Evolutionary conservation across 192 early-diverging fungal species (phyloP).

Genomic region (Backusella tarrabulga): DNA sequence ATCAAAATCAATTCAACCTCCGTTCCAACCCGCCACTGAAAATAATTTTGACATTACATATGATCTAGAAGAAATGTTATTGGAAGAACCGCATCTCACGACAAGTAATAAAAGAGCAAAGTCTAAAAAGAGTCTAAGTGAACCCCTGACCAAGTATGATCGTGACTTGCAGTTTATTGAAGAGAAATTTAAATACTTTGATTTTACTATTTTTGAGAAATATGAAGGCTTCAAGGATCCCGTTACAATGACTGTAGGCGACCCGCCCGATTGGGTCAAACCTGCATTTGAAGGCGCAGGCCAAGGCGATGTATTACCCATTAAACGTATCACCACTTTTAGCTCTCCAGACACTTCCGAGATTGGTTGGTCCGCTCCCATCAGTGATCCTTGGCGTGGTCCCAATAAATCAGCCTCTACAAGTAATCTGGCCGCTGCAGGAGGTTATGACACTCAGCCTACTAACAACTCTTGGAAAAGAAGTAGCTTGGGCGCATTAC

Average conservation of each 20-base stretch:
- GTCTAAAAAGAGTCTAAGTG: neutral
- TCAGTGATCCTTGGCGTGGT: constrained; percentile 10
- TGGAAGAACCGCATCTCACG: constrained; percentile 5
- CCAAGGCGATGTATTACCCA: constrained; percentile 31
- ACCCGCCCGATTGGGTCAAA: constrained; percentile 70
- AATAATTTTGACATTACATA: constrained; percentile 95
- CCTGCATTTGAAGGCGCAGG: constrained; percentile 37
- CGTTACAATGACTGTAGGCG: constrained; percentile 54
- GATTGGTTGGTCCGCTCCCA: neutral
- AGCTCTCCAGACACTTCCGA: neutral
- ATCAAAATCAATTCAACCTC: constrained; percentile 44
- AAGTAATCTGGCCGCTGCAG: neutral
- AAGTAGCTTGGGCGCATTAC: constrained; percentile 18
- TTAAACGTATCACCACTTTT: constrained; percentile 23
- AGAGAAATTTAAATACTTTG: constrained; percentile 77
- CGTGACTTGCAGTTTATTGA: constrained; percentile 72
- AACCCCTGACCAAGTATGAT: constrained; percentile 21
- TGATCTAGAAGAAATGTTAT: constrained; percentile 79
- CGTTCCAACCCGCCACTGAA: constrained; percentile 51
- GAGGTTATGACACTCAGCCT: neutral
- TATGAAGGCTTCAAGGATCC: constrained; percentile 67
- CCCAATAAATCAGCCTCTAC: constrained; percentile 19
- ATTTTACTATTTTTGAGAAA: constrained; percentile 80
- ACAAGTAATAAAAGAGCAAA: neutral
- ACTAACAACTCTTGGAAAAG: neutral